A percentile compares a stretch with the other conserved stretches of the same genome.
Conservation (phyloP, 2,329 filamentous ascomycete species). For the Botrytis byssoidea region DNA sequence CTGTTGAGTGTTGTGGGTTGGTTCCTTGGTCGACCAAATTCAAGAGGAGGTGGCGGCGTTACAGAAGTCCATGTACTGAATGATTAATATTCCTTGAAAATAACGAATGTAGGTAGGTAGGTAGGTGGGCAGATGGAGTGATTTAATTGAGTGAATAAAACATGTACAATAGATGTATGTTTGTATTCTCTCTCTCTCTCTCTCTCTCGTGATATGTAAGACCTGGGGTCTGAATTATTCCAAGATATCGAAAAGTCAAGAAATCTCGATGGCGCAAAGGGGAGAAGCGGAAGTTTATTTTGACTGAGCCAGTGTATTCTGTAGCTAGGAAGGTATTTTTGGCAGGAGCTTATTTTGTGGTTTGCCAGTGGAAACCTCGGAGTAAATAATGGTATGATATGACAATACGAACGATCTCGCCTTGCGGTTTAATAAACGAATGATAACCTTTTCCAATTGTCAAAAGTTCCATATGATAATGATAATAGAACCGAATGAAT, state of each 20-base stretch:
- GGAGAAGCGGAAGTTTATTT: background rate
- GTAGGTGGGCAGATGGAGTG: background rate
- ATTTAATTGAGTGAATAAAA: background rate
- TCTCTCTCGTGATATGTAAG: background rate
- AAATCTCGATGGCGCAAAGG: conserved; percentile 13
- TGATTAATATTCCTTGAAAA: background rate
- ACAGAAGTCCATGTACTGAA: conserved; percentile 18
- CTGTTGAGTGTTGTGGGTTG: conserved; percentile 31
- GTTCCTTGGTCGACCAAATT: conserved; percentile 37
- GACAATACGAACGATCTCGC: background rate
- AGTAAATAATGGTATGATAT: background rate
- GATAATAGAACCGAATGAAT: background rate
- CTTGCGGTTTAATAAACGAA: conserved; percentile 3
- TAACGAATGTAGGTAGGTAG: background rate
- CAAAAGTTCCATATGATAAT: background rate
- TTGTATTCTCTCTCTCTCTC: background rate
- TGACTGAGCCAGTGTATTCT: background rate
- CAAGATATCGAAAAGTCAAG: background rate
- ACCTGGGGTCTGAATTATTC: background rate
- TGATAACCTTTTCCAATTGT: background rate
- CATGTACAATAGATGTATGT: background rate
- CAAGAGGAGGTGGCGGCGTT: conserved; percentile 30
- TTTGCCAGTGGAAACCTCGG: background rate
- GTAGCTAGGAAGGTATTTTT: background rate
- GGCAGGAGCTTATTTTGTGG: background rate